Evolutionary conservation across 2,329 filamentous ascomycete species (phyloP).

Genomic region (Aspergillus aculeatinus): DNA sequence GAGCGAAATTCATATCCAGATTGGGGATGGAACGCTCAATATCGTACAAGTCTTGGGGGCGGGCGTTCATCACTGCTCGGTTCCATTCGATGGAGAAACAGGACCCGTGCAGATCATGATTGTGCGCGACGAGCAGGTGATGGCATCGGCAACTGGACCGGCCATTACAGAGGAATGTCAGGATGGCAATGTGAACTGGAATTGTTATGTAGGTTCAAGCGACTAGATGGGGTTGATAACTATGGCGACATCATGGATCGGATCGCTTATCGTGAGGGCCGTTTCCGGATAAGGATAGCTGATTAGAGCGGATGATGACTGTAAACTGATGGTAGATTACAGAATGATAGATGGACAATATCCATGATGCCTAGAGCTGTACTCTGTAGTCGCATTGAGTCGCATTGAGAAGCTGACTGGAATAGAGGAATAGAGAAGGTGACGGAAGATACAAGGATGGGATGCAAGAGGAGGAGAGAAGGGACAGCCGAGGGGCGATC

Average conservation of each 20-base stretch:
- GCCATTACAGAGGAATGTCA: conserved; percentile 29
- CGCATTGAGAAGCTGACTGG: too few species aligned
- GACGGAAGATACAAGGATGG: too few species aligned
- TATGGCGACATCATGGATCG: neutral
- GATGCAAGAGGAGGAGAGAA: neutral
- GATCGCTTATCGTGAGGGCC: neutral
- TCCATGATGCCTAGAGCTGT: too few species aligned
- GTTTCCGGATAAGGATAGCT: neutral
- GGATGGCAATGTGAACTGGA: conserved; percentile 36
- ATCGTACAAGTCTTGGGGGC: conserved; percentile 20
- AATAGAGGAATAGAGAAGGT: too few species aligned
- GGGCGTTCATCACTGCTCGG: conserved; percentile 34
- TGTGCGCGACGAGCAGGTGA: conserved; percentile 22
- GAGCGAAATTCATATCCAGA: conserved; percentile 30
- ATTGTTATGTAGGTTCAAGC: conserved; percentile 38
- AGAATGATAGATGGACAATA: too few species aligned
- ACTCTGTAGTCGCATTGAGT: too few species aligned
- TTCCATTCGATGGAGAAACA: conserved; percentile 31
- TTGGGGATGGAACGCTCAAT: conserved; percentile 25
- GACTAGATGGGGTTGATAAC: conserved; percentile 6
- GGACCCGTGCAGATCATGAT: conserved; percentile 31
- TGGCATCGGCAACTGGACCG: conserved; percentile 27
- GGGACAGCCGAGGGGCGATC: neutral
- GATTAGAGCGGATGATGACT: too few species aligned
- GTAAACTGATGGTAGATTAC: too few species aligned